Base-by-base conservation (phyloP, 495 filamentous ascomycete genomes). In the Talaromyces borbonicus region DNA sequence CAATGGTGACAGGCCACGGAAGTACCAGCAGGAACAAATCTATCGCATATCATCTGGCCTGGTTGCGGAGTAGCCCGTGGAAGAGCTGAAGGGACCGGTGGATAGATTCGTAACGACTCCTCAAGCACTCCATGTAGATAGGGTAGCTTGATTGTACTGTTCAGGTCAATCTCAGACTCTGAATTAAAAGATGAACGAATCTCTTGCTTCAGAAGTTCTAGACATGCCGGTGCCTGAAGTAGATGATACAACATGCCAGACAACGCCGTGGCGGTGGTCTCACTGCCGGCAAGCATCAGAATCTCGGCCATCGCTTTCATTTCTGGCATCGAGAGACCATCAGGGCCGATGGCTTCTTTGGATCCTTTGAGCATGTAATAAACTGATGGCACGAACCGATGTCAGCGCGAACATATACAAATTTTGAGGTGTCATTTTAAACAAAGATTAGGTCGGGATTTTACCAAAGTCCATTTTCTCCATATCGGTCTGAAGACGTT, bases 21-120 rank as follows among this genome's bases (percentile, higher is more conserved):
- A 54, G 39, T 36, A 16, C 30, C 55, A 9, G 29, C 47, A 18
- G 57, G 56, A 16, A 46, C 30, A 16, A 46, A 46, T 35, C 69
- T 32, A 5, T 68, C 74, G 23, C 49, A 61, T 6, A 80, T 62
- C 0, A 51, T 58, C 0, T 56, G 59, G 8, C 75, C 74, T 0
- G 54, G 60, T 19, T 49, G 42, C 1, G 71, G 68, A 4, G 66
- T 60, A 7, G 61, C 44, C 2, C 77, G 54, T 12, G 68, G 67
- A 14, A 70, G 25, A 0, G 59, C 65, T 5, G 36, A 54, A 5
- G 75, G 66, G 2, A 70, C 62, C 7, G 77, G 74, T 3, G 77
- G 77, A 50, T 74, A 77, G 32, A 76, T 58, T 1, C 78, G 66
- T 24, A 82, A 54, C 0, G 61, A 61, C 55, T 82, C 78, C 31